phyloP scores from a whole-genome alignment of 2,329 filamentous ascomycete genomes.

The Cladorrhinum sp. region DNA sequence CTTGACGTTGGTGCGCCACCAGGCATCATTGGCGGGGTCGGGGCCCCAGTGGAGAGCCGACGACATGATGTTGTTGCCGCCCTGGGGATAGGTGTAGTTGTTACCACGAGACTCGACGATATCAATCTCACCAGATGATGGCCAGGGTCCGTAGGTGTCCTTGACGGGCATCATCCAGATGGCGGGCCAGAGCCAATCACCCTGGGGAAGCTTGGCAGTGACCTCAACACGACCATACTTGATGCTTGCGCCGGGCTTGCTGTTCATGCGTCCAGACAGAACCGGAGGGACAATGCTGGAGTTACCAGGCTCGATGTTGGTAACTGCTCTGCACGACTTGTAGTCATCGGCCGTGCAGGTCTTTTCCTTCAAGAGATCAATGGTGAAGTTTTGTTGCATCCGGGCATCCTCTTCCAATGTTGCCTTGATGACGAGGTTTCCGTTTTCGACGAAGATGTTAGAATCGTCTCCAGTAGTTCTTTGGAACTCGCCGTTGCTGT shows the following conservation, averaged over 20 bases:
- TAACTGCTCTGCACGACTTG: slow-evolving; percentile 63
- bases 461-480: slow-evolving; percentile 68
- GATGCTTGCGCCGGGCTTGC: slow-evolving; percentile 65
- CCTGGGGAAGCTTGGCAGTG: slow-evolving; percentile 68
- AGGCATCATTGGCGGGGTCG: slow-evolving; percentile 67
- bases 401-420: slow-evolving; percentile 69
- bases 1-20: slow-evolving; percentile 82
- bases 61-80: slow-evolving; percentile 77
- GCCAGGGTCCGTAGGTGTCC: slow-evolving; percentile 73
- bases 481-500: slow-evolving; percentile 77
- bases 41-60: slow-evolving; percentile 83
- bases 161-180: slow-evolving; percentile 83
- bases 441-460: slow-evolving; percentile 71
- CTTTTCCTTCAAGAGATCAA: slow-evolving; percentile 65
- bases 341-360: slow-evolving; percentile 63
- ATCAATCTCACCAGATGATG: slow-evolving; percentile 78
- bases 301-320: slow-evolving; percentile 69
- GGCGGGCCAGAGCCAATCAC: slow-evolving; percentile 90
- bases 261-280: slow-evolving; percentile 75
- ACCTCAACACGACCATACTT: slow-evolving; percentile 82
- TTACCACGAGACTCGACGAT: slow-evolving; percentile 79
- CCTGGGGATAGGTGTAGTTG: slow-evolving; percentile 71
- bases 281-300: slow-evolving; percentile 73
- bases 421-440: slow-evolving; percentile 70
- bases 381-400: slow-evolving; percentile 62